Base-by-base conservation (phyloP, 2,329 filamentous ascomycete genomes). In the Penicillium freii region DNA sequence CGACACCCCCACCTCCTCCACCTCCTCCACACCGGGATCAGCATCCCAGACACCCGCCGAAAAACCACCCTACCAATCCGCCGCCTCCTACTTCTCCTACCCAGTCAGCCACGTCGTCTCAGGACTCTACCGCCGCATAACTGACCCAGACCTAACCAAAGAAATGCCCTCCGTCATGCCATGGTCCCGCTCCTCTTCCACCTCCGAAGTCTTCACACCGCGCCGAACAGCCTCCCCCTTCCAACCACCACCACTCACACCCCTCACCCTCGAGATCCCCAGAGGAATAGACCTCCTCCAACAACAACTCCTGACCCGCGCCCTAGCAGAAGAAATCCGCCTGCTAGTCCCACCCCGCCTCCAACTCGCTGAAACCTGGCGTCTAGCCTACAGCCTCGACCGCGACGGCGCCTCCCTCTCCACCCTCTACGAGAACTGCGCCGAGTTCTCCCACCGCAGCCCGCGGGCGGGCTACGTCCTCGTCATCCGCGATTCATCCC, bases 301-400 rank as follows among this genome's bases (percentile, higher is more conserved):
- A 46, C 83, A 85, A 54, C 70, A 75, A 63, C 79, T 97, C 52
- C 81, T 99, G 55, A 88, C 83, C 19, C 79, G 80, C 49, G 83
- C 86, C 11, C 79, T 97, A 31, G 94, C 93, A 3, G 94, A 97
- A 77, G 94, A 97, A 78, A 96, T 97, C 56, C 84, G 94, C 47
- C 84, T 95, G 39, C 87, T 97, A 68, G 80, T 97, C 23, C 94
- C 94, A 0, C 87, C 95, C 63, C 83, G 94, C 48, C 77, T 97
- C 59, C 91, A 96, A 74, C 86, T 99, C 44, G 85, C 88, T 59
- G 92, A 97, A 65, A 85, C 88, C 60, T 99, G 94, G 94, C 83
- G 82, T 53, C 78, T 97, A 50, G 83, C 88, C 38, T 99, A 97
- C 77, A 95, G 91, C 63, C 80, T 99, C 36, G 92, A 96, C 69